A percentile compares a stretch with the other conserved stretches of the same genome.
Conservation (phyloP, 129 eudicot species). For the Erigeron canadensis region DNA sequence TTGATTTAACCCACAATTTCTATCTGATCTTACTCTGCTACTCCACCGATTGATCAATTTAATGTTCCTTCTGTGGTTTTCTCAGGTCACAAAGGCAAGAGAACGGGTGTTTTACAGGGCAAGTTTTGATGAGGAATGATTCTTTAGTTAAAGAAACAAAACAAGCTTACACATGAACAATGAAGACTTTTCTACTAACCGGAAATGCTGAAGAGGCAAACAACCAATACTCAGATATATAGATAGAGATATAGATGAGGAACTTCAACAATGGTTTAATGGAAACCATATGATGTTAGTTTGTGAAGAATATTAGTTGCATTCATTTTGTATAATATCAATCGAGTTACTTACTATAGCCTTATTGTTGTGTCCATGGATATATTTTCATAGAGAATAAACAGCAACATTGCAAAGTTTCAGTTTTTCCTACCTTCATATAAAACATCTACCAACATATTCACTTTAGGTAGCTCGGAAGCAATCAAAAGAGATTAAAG, state of each 20-base stretch:
- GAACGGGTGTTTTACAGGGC: constrained; percentile 27
- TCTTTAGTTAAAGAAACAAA: not conserved
- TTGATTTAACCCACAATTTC: not conserved
- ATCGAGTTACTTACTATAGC: not conserved
- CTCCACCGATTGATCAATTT: not conserved
- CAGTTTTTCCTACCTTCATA: constrained; percentile 1
- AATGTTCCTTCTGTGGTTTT: not conserved
- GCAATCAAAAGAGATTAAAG: constrained; percentile 5
- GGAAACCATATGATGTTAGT: not conserved
- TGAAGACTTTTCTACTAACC: not conserved
- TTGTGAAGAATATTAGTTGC: not conserved
- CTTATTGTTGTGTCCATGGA: not conserved
- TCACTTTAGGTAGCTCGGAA: not conserved
- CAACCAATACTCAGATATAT: not conserved
- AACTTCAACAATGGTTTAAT: not conserved
- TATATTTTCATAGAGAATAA: not conserved
- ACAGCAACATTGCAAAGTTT: not conserved
- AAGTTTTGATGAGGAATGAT: constrained; percentile 11
- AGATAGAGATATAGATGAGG: not conserved
- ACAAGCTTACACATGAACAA: not conserved
- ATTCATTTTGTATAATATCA: not conserved
- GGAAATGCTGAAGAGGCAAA: not conserved
- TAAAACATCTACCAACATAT: constrained; percentile 3
- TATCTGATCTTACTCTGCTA: not conserved
- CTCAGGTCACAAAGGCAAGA: constrained; percentile 48